Percentiles rank a stretch among this genome's conserved stretches.
Conservation (phyloP, 2,329 filamentous ascomycete species). For the Diplocarpon mali region DNA sequence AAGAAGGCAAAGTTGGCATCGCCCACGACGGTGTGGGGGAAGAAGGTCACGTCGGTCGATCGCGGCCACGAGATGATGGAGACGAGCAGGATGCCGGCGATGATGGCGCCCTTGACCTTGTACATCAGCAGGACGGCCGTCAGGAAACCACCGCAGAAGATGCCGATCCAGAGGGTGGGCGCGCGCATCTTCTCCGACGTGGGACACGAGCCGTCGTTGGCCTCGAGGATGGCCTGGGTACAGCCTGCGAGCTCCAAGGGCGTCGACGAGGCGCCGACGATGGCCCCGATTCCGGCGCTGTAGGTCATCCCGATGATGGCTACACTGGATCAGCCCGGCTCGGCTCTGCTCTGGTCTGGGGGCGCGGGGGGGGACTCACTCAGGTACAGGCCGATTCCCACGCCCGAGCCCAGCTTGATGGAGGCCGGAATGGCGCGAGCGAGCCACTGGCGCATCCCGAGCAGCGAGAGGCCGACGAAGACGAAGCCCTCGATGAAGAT, state of each 20-base stretch:
- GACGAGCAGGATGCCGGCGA: constrained; percentile 71
- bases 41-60: constrained; percentile 64
- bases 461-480: constrained; percentile 67
- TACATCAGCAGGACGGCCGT: constrained; percentile 76
- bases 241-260: constrained; percentile 63
- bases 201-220: constrained; percentile 44
- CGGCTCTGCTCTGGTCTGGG: not conserved
- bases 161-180: constrained; percentile 77
- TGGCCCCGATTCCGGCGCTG: constrained; percentile 68
- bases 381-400: constrained; percentile 71
- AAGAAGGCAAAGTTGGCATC: constrained; percentile 73
- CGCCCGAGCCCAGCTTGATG: constrained; percentile 82
- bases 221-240: constrained; percentile 9
- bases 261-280: constrained; percentile 56
- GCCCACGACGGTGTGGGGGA: constrained; percentile 61
- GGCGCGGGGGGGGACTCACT: constrained; percentile 32
- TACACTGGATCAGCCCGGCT: not conserved
- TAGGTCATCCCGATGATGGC: constrained; percentile 66
- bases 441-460: constrained; percentile 81
- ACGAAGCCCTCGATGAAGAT: constrained; percentile 84
- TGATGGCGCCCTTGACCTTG: constrained; percentile 77
- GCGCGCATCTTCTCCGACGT: constrained; percentile 66
- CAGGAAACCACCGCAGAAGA: constrained; percentile 74
- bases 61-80: constrained; percentile 85
- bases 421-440: constrained; percentile 71